phyloP scores from a whole-genome alignment of 2,329 filamentous ascomycete species.

The Penicillium sp. region DNA sequence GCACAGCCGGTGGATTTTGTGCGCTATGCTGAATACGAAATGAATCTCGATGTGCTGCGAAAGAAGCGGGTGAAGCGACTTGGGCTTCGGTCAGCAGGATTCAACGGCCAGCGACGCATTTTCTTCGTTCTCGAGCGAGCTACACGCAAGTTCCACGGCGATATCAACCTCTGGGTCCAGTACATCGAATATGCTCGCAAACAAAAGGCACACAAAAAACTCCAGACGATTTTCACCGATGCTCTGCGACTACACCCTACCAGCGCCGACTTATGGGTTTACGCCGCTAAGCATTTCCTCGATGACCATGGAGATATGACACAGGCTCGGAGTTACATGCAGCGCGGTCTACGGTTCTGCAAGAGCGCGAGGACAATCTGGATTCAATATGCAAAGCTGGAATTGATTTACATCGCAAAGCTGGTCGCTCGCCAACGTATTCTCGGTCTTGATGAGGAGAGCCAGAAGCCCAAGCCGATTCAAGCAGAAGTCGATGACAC shows the following conservation, averaged over 20 bases:
- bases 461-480: constrained; percentile 41
- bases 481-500: constrained; percentile 41
- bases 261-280: constrained; percentile 79
- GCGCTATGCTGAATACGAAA: constrained; percentile 73
- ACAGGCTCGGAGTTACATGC: constrained; percentile 78
- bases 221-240: constrained; percentile 59
- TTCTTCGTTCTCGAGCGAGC: constrained; percentile 87
- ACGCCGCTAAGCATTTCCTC: constrained; percentile 73
- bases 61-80: constrained; percentile 79
- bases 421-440: constrained; percentile 71
- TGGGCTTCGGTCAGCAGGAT: constrained; percentile 68
- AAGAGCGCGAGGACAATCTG: constrained; percentile 71
- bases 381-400: constrained; percentile 85
- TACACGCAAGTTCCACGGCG: constrained; percentile 78
- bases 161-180: constrained; percentile 79
- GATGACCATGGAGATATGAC: constrained; percentile 84
- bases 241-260: constrained; percentile 83
- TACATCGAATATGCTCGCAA: constrained; percentile 79
- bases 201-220: constrained; percentile 61
- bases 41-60: constrained; percentile 69
- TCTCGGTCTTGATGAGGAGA: constrained; percentile 56
- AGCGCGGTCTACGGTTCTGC: constrained; percentile 87
- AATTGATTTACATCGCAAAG: constrained; percentile 87
- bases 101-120: constrained; percentile 75
- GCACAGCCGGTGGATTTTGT: constrained; percentile 75